These are phyloP conservation scores for Lipomyces lipofer DNA, from an alignment of 805 yeast species.

Conservation along the genomic window DNA sequence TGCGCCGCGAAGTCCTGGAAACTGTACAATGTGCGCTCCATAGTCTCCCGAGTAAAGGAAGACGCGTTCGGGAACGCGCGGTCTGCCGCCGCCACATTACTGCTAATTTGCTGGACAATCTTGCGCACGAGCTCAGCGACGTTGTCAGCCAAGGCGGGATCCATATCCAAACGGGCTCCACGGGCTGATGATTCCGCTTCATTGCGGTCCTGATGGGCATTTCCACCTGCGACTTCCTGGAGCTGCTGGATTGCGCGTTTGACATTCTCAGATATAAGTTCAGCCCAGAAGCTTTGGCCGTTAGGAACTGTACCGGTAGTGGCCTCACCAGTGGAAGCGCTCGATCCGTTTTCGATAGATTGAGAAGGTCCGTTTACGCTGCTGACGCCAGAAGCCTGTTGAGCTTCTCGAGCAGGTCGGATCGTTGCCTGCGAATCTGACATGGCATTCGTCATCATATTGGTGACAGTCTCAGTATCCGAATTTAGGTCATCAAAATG, in stretches of 20 bases:
- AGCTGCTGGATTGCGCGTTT: constrained; percentile 18
- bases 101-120: constrained; percentile 15
- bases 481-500: not conserved
- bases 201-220: not conserved
- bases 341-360: not conserved
- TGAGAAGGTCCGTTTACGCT: too few species aligned
- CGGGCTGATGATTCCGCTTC: not conserved
- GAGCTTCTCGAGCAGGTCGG: not conserved
- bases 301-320: not conserved
- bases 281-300: too few species aligned
- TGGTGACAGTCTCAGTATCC: not conserved
- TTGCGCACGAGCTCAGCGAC: constrained; percentile 22
- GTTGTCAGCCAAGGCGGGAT: constrained; percentile 18
- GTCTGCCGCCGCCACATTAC: constrained; percentile 5
- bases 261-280: constrained; percentile 13
- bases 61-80: constrained; percentile 3
- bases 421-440: not conserved
- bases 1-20: constrained; percentile 23
- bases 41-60: constrained; percentile 5
- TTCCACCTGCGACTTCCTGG: constrained; percentile 12
- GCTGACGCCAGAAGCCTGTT: too few species aligned
- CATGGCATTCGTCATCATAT: not conserved
- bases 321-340: not conserved
- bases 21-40: constrained; percentile 15
- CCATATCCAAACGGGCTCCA: constrained; percentile 4